phyloP scores from a whole-genome alignment of 2,329 filamentous ascomycete species.

The Colletotrichum tropicicola region DNA sequence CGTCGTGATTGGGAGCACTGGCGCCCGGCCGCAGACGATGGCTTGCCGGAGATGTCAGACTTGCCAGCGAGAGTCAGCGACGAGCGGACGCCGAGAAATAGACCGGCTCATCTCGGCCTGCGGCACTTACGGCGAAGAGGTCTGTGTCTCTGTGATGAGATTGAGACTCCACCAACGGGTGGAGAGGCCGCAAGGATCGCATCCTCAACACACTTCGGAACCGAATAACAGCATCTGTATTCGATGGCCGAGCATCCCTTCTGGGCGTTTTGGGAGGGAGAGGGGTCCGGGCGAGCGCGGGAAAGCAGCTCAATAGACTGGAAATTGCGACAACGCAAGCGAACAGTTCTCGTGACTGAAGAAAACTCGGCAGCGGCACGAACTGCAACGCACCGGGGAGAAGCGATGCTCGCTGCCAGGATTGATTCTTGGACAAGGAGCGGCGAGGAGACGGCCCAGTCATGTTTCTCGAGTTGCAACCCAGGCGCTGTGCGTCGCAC shows the following conservation, averaged over 20 bases:
- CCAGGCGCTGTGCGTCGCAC: conserved; percentile 1
- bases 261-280: not conserved
- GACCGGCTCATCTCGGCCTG: conserved; percentile 6
- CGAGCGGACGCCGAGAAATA: not conserved
- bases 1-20: conserved; percentile 2
- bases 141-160: not conserved
- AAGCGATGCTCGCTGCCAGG: not conserved
- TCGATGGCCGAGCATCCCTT: not conserved
- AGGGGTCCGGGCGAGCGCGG: not conserved
- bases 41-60: too few species aligned
- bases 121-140: conserved; percentile 6
- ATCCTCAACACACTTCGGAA: not conserved
- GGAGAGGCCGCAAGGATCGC: not conserved
- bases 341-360: not conserved
- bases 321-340: not conserved
- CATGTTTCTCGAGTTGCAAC: not conserved
- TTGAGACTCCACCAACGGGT: not conserved
- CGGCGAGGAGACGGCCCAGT: not conserved
- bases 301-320: not conserved
- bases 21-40: not conserved
- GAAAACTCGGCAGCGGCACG: not conserved
- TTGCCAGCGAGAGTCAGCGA: not conserved
- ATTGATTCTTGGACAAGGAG: not conserved
- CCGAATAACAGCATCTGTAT: not conserved
- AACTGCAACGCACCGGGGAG: not conserved